Evolutionary conservation across 257 asterid genomes (phyloP).

Genomic region (Anisodus acutangulus): DNA sequence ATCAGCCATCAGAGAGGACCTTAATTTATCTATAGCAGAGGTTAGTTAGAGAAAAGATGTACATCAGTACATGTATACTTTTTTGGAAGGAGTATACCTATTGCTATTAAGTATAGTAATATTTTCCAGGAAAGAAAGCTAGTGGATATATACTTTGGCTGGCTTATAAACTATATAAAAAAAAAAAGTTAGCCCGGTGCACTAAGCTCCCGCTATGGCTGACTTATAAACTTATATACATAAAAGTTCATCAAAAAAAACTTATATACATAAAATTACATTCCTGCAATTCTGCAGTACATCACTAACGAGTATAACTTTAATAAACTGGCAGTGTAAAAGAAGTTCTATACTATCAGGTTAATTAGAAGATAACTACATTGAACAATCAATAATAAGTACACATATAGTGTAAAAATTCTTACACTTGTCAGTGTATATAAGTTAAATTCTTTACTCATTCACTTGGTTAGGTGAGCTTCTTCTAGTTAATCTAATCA

Average conservation of each 20-base stretch:
- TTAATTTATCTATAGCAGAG: constrained; percentile 79
- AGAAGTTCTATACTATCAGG: neutral
- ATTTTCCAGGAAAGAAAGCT: neutral
- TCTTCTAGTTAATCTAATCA: neutral
- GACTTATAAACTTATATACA: no score
- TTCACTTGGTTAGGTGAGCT: neutral
- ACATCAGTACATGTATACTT: neutral
- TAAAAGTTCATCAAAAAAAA: no score
- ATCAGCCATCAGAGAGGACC: constrained; percentile 71
- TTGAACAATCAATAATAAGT: neutral
- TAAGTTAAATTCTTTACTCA: neutral
- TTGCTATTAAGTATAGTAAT: neutral
- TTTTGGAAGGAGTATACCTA: neutral
- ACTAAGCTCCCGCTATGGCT: no score
- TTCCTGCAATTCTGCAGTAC: neutral
- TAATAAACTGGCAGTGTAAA: neutral
- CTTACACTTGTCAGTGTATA: neutral
- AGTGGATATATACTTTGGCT: neutral
- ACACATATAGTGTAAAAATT: neutral
- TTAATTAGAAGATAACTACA: neutral
- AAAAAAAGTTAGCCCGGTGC: no score
- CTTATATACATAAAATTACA: neutral
- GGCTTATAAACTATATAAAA: no score
- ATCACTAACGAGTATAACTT: neutral
- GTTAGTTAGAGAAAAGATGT: constrained; percentile 48